Evolutionary conservation across 345 rosid genomes (phyloP), one percentile per base, ranked within the genome.

Genomic region (Boechera divaricarpa): DNA sequence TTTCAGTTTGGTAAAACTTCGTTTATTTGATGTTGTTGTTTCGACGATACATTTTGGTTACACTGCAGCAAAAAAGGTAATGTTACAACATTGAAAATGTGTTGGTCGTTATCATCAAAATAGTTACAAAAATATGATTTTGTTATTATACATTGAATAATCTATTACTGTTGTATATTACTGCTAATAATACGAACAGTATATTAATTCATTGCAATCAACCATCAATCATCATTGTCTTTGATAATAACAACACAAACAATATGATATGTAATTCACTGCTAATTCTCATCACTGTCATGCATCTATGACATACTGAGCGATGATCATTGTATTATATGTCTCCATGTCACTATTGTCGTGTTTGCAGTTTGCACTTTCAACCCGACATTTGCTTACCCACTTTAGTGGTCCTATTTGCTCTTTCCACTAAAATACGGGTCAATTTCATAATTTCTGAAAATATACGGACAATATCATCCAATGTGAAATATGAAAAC

Each of bases 381-480:
- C 68, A 49, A 58, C 81, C 77, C 77, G 77, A 78, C 81, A 78
- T 72, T 57, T 64, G 48, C 48, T 65, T 78, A 78, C 77, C 73
- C 68, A 72, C 73, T 58, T 15, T n/a, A 36, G 73, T 78, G 81
- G 77, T 78, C 81, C 81, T 71, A 56, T 18, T 72, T 49, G 63
- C 41, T 26, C 13, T 55, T 70, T 56, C 72, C 76, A 63, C 67
- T 70, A 70, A 47, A 10, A 55, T 49, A 77, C 12, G 26, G 72
- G 72, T 63, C 80, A 38, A 47, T 70, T 62, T 77, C 72, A 55
- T 53, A 53, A 69, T 70, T 70, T 55, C 59, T 63, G 35, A 70
- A 77, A 76, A 7, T 42, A 33, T 53, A 8, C 73, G 32, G 67
- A 62, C 56, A 21, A 21, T 21, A 75, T 60, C 68, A 12, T 75